Evolutionary conservation across 768 basidiomycete genomes (phyloP).

Genomic region (Mycena crocata): DNA sequence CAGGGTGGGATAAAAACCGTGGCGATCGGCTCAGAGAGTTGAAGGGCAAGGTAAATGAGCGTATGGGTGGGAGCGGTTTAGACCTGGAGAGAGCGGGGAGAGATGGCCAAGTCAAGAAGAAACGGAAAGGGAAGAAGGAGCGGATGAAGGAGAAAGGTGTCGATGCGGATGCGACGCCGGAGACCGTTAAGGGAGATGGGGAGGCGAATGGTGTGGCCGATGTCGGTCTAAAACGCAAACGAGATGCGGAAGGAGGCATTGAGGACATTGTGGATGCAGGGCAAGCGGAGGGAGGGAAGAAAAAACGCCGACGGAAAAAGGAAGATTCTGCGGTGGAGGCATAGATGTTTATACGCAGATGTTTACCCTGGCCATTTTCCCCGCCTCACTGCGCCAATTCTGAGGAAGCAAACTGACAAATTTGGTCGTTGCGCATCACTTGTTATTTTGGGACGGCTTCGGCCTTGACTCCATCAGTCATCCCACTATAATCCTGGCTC

Average conservation of each 20-base stretch:
- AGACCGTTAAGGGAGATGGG: neutral
- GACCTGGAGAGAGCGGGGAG: slow-evolving; percentile 10
- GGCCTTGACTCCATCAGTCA: slow-evolving; percentile 1
- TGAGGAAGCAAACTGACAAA: too few species aligned
- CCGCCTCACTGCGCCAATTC: too few species aligned
- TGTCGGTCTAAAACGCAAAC: slow-evolving; percentile 30
- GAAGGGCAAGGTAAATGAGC: slow-evolving; percentile 67
- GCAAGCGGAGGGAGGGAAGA: slow-evolving; percentile 47
- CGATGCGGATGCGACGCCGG: slow-evolving; percentile 7
- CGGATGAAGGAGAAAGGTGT: slow-evolving; percentile 20
- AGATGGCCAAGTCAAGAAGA: slow-evolving; percentile 27
- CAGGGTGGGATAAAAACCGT: slow-evolving; percentile 73
- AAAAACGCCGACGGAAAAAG: slow-evolving; percentile 54
- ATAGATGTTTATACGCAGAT: too few species aligned
- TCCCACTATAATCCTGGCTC: neutral
- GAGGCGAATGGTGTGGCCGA: slow-evolving; percentile 10
- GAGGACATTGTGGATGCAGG: slow-evolving; percentile 22
- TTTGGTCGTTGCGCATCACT: too few species aligned
- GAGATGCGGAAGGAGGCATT: slow-evolving; percentile 25
- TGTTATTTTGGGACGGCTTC: too few species aligned
- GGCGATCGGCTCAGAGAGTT: slow-evolving; percentile 78
- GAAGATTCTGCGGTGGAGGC: slow-evolving; percentile 22
- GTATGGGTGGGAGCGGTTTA: slow-evolving; percentile 40
- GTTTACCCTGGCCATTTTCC: too few species aligned
- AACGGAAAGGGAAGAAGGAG: slow-evolving; percentile 35